Base-by-base conservation (phyloP, 2,329 filamentous ascomycete genomes). In the Ascosphaera acerosa region DNA sequence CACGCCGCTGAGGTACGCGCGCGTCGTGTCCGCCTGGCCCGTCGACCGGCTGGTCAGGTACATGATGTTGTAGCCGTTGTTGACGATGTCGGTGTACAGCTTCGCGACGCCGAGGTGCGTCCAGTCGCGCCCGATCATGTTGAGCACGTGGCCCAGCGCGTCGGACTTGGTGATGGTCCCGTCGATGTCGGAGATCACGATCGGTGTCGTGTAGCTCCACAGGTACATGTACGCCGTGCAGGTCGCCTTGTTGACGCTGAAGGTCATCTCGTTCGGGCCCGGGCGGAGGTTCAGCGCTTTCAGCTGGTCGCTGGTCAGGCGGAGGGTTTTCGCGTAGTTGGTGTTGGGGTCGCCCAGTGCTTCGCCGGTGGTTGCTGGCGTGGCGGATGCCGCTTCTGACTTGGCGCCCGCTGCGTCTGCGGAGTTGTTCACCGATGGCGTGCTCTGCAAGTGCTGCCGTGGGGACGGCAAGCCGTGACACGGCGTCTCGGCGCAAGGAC, bases 111-210 rank as follows among this genome's bases (percentile, higher is more conserved):
- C 87, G 10, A 81, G 66, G 49, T 97, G 87, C 3, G 87, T 97
- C 87, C 87, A 97, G 52, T 97, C 87, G 30, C 87, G 73, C 26
- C 87, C 87, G 40, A 97, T 84, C 69, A 87, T 87, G 57, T 84
- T 94, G 33, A 94, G 55, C 27, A 97, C 78, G 45, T 97, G 87
- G 10, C 87, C 87, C 10, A 91, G 59, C 10, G 81, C 82, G 53
- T 92, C 82, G 2, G 82, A 91, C 55, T 97, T 97, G 35, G 87
- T 97, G 44, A 97, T 97, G 15, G 87, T 97, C 32, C 87, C 87
- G 51, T 97, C 87, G 44, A 97, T 94, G 50, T 97, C 87, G 1
- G 84, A 94, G 38, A 97, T 92, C 30, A 97, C 82, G 34, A 97
- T 84, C 0, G 87, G 89, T 0, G 76, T 75, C 43, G 89, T 76